A percentile compares a stretch with the other conserved stretches of the same genome.
phyloP scores from a whole-genome alignment of 306 rosid species.

The Psophocarpus tetragonolobus region DNA sequence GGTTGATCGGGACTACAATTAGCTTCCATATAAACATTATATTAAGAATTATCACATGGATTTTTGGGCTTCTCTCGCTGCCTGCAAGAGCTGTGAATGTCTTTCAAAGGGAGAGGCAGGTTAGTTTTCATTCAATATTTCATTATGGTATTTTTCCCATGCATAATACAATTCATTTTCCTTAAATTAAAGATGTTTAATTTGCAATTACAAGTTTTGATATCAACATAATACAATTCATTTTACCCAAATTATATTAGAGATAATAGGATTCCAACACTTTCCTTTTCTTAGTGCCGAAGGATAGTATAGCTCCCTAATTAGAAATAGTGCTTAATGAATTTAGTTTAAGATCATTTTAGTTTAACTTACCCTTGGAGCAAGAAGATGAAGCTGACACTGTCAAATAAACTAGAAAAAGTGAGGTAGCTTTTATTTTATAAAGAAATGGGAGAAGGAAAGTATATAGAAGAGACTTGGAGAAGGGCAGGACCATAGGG shows the following conservation, averaged over 20 bases:
- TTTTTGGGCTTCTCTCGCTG: slow-evolving; percentile 54
- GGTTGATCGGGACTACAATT: slow-evolving; percentile 52
- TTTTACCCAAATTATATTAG: not conserved
- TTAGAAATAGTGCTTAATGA: not conserved
- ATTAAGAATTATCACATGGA: slow-evolving; percentile 52
- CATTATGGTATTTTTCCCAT: not conserved
- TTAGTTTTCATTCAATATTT: slow-evolving; percentile 36
- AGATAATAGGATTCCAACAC: not conserved
- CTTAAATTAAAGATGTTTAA: not conserved
- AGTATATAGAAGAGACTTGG: not conserved
- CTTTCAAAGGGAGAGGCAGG: slow-evolving; percentile 70
- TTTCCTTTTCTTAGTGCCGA: slow-evolving; percentile 10
- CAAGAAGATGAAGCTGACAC: not conserved
- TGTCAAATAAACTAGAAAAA: not conserved
- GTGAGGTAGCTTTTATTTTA: not conserved
- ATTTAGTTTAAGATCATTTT: slow-evolving; percentile 3
- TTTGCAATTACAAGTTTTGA: not conserved
- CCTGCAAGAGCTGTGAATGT: slow-evolving; percentile 62
- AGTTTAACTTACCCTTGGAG: not conserved
- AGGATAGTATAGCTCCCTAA: slow-evolving; percentile 16
- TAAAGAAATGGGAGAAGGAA: not conserved
- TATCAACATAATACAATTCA: not conserved
- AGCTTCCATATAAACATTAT: slow-evolving; percentile 49
- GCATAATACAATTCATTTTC: not conserved
- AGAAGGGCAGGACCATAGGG: not conserved